Conservation (phyloP, 805 yeast species). For the Zygoascus biomembranicola region DNA sequence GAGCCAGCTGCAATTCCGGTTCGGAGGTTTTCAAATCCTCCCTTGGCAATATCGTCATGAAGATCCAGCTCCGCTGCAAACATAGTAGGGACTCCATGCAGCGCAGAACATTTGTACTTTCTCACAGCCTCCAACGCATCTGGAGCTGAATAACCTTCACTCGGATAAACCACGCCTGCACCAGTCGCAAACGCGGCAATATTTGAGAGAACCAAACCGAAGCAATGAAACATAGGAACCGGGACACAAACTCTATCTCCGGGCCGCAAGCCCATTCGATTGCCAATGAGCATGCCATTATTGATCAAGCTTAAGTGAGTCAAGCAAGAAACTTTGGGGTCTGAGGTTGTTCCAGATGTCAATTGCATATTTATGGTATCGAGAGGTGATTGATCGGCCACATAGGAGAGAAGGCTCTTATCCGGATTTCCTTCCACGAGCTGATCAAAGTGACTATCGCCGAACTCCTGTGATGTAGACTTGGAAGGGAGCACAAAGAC, state of each 20-base stretch:
- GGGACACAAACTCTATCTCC: constrained; percentile 24
- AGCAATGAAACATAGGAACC: constrained; percentile 28
- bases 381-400: constrained; percentile 5
- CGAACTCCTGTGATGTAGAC: background rate
- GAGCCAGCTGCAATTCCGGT: constrained; percentile 29
- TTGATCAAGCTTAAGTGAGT: constrained; percentile 23
- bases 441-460: constrained; percentile 1
- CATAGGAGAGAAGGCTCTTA: background rate
- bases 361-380: constrained; percentile 26
- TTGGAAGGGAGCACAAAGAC: constrained; percentile 1
- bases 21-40: constrained; percentile 20
- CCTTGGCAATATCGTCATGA: constrained; percentile 15
- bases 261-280: constrained; percentile 20
- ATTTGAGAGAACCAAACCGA: constrained; percentile 26
- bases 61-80: constrained; percentile 23
- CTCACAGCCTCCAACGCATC: constrained; percentile 19
- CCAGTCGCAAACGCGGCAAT: constrained; percentile 21
- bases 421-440: background rate
- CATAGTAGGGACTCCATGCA: constrained; percentile 29
- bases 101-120: constrained; percentile 20
- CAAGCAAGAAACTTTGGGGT: constrained; percentile 23
- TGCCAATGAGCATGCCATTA: constrained; percentile 23
- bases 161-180: constrained; percentile 21
- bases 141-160: constrained; percentile 21
- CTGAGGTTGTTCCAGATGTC: constrained; percentile 27